These are phyloP conservation scores for Phytophthora constricta DNA, from an alignment of 352 stramenopile genomes.

Conservation along the genomic window DNA sequence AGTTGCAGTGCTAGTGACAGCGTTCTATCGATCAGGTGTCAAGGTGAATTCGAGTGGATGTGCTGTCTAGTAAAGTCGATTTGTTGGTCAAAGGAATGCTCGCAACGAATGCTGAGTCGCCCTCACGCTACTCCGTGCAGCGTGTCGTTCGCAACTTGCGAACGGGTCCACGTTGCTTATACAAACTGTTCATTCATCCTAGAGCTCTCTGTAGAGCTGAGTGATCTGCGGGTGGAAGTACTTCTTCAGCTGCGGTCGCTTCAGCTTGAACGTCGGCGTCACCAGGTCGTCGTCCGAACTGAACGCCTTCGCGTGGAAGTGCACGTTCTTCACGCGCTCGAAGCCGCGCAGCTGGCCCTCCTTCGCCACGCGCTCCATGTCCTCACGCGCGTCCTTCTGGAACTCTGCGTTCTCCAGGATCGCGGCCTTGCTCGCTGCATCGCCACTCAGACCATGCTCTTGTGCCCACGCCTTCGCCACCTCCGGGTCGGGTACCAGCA, in stretches of 20 bases:
- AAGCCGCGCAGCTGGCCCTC: slow-evolving; percentile 81
- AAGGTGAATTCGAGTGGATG: no score
- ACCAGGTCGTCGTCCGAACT: slow-evolving; percentile 88
- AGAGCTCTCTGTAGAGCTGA: slow-evolving; percentile 46
- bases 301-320: slow-evolving; percentile 83
- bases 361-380: slow-evolving; percentile 44
- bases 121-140: no score
- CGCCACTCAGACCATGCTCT: slow-evolving; percentile 18
- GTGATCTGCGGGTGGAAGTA: slow-evolving; percentile 62
- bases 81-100: no score
- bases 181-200: no score
- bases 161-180: no score
- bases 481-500: slow-evolving; percentile 85
- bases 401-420: slow-evolving; percentile 48
- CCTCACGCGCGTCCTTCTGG: slow-evolving; percentile 39
- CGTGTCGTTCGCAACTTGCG: no score
- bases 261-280: slow-evolving; percentile 96
- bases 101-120: no score
- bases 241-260: slow-evolving; percentile 67
- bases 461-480: slow-evolving; percentile 49
- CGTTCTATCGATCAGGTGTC: no score
- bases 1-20: no score
- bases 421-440: slow-evolving; percentile 31
- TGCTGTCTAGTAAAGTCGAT: no score
- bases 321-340: slow-evolving; percentile 84